Evolutionary conservation across 2,329 filamentous ascomycete species (phyloP).

Genomic region (Teratosphaeria gauchensis): DNA sequence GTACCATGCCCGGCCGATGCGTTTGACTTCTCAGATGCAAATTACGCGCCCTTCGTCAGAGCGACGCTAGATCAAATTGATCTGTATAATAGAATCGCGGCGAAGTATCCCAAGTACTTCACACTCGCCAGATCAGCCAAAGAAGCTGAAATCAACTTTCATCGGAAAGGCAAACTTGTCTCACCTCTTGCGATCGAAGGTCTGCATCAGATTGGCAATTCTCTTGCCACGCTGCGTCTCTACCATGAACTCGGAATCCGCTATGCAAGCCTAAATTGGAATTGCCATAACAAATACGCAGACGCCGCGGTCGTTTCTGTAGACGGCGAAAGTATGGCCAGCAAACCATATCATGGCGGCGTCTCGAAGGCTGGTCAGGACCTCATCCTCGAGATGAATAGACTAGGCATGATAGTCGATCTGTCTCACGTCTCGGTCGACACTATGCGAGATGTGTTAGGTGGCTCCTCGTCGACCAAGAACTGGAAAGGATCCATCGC

Average conservation of each 20-base stretch:
- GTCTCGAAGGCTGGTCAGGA: conserved; percentile 60
- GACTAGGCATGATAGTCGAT: conserved; percentile 89
- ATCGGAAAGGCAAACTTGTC: conserved; percentile 45
- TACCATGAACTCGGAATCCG: conserved; percentile 73
- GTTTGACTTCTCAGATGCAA: conserved; percentile 62
- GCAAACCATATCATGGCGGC: conserved; percentile 57
- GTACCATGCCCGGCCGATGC: conserved; percentile 65
- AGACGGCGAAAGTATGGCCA: conserved; percentile 28
- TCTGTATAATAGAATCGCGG: conserved; percentile 54
- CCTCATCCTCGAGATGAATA: conserved; percentile 82
- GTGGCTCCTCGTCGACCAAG: conserved; percentile 32
- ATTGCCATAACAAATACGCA: conserved; percentile 83
- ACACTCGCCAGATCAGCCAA: conserved; percentile 52
- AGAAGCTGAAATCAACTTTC: conserved; percentile 49
- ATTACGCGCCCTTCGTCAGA: conserved; percentile 57
- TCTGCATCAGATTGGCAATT: conserved; percentile 88
- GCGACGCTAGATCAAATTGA: conserved; percentile 68
- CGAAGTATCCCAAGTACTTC: conserved; percentile 58
- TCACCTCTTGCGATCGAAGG: conserved; percentile 77
- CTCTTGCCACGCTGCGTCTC: conserved; percentile 60
- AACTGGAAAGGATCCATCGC: conserved; percentile 64
- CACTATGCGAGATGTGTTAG: conserved; percentile 78
- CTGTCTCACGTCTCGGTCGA: conserved; percentile 68
- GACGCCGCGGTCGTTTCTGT: conserved; percentile 65
- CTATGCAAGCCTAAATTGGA: conserved; percentile 84